phyloP scores from a whole-genome alignment of 441 rosid species.

The Eruca vesicaria region DNA sequence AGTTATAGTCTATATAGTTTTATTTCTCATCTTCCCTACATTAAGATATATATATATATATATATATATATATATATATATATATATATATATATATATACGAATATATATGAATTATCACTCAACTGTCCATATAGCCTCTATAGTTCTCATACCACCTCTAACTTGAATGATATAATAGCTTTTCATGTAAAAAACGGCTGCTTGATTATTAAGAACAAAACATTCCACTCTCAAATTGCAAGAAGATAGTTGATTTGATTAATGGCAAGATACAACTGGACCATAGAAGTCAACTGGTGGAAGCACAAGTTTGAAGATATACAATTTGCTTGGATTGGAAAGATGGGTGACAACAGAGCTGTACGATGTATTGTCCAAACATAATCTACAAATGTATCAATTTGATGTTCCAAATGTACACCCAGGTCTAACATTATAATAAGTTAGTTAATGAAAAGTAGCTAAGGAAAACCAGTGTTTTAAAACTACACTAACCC shows the following conservation, averaged over 20 bases:
- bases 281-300: too few relatives aligned
- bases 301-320: too few relatives aligned
- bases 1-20: background rate
- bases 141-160: too few relatives aligned
- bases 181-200: too few relatives aligned
- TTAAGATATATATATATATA: background rate
- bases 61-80: too few relatives aligned
- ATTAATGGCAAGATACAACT: background rate
- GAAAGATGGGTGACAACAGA: background rate
- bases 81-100: too few relatives aligned
- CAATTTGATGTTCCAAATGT: background rate
- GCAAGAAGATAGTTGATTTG: background rate
- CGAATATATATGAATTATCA: background rate
- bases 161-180: too few relatives aligned
- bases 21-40: background rate
- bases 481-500: too few relatives aligned
- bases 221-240: background rate
- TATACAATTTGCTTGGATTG: background rate
- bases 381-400: background rate
- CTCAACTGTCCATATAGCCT: background rate
- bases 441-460: background rate
- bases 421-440: background rate
- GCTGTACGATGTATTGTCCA: background rate
- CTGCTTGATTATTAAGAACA: background rate
- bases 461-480: too few relatives aligned